phyloP scores from a whole-genome alignment of 2,329 filamentous ascomycete genomes.

The Dactylonectria estremocensis region DNA sequence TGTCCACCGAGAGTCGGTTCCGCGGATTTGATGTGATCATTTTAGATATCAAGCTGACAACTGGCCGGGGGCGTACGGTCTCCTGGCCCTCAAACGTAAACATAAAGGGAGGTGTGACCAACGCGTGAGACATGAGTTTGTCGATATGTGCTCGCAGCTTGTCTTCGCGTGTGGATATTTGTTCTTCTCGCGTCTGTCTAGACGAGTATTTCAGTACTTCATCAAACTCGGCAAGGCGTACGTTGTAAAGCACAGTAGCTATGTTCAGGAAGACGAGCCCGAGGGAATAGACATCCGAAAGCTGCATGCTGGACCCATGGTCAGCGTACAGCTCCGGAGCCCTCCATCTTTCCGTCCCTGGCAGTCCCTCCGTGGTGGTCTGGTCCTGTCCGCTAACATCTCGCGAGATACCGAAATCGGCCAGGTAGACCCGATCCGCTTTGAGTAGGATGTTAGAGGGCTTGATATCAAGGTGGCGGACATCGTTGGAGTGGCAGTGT shows the following conservation, averaged over 20 bases:
- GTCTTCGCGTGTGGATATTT: conserved; percentile 51
- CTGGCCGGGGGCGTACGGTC: conserved; percentile 59
- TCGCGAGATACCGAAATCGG: conserved; percentile 65
- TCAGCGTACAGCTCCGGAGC: conserved; percentile 61
- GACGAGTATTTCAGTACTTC: conserved; percentile 52
- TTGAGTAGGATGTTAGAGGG: conserved; percentile 64
- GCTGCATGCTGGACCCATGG: conserved; percentile 60
- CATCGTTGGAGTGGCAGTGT: conserved; percentile 59
- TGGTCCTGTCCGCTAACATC: conserved; percentile 62
- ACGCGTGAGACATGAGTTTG: conserved; percentile 53
- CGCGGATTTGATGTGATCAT: conserved; percentile 55
- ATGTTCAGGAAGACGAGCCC: conserved; percentile 63
- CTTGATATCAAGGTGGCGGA: conserved; percentile 65
- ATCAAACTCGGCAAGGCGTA: conserved; percentile 57
- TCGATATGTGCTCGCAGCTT: conserved; percentile 55
- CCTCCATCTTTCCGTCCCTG: conserved; percentile 62
- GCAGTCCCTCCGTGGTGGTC: conserved; percentile 59
- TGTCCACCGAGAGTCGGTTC: conserved; percentile 53
- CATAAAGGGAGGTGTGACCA: conserved; percentile 55
- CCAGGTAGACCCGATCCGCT: conserved; percentile 62
- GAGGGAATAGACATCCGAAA: conserved; percentile 65
- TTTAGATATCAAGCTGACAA: conserved; percentile 54
- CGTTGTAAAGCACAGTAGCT: conserved; percentile 60
- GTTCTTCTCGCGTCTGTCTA: conserved; percentile 50
- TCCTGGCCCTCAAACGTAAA: conserved; percentile 56